Conservation (phyloP, 352 stramenopile genomes). For the Saprolegnia diclina region DNA sequence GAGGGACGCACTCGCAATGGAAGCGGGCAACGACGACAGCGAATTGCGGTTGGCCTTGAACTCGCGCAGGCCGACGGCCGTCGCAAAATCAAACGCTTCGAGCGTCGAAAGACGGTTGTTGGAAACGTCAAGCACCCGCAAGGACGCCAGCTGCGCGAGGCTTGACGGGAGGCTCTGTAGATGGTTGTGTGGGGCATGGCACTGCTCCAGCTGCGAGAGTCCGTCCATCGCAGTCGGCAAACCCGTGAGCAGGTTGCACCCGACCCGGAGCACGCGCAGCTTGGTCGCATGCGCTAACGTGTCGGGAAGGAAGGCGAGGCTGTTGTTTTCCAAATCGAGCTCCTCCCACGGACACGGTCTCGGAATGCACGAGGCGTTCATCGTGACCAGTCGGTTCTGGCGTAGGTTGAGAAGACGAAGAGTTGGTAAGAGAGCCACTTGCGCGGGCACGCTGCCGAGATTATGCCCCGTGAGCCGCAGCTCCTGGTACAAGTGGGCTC, state of each 20-base stretch:
- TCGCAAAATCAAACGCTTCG: constrained; percentile 39
- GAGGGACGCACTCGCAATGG: constrained; percentile 37
- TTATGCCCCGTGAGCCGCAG: constrained; percentile 56
- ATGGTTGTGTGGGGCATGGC: constrained; percentile 54
- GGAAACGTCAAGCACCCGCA: constrained; percentile 56
- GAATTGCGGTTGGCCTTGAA: constrained; percentile 49
- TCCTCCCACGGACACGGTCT: constrained; percentile 34
- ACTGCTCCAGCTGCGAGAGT: constrained; percentile 35
- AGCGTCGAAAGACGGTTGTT: constrained; percentile 57
- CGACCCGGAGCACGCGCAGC: constrained; percentile 38
- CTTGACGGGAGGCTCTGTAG: constrained; percentile 32
- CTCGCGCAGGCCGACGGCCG: constrained; percentile 33
- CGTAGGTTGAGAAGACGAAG: constrained; percentile 57
- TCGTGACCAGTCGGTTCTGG: constrained; percentile 46
- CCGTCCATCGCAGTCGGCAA: constrained; percentile 39
- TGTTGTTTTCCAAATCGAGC: constrained; percentile 67
- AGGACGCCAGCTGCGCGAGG: constrained; percentile 30
- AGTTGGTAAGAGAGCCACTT: constrained; percentile 36
- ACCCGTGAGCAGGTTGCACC: constrained; percentile 43
- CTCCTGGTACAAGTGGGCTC: constrained; percentile 30
- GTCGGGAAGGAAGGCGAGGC: constrained; percentile 35
- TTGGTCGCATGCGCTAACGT: constrained; percentile 39
- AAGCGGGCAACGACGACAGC: constrained; percentile 39
- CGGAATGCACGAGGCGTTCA: constrained; percentile 44
- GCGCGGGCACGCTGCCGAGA: constrained; percentile 37